phyloP scores from a whole-genome alignment of 2,329 filamentous ascomycete species.

The Aureobasidium sp. region DNA sequence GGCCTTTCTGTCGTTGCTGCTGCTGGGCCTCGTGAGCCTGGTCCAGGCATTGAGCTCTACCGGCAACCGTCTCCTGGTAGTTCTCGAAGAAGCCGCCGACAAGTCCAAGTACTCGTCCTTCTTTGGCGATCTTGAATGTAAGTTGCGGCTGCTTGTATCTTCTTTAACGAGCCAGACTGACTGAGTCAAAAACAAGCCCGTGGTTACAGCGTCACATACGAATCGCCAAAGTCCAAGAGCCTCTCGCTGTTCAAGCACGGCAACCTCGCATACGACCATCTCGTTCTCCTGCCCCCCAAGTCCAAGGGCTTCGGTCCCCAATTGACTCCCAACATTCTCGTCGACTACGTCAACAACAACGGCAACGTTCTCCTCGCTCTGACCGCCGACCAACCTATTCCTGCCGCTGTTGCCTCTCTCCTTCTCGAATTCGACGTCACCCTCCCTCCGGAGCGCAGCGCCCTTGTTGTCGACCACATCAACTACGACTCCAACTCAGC shows the following conservation, averaged over 20 bases:
- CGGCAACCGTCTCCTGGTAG: constrained; percentile 73
- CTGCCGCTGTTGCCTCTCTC: constrained; percentile 67
- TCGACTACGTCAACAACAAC: constrained; percentile 85
- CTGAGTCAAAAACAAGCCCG: constrained; percentile 51
- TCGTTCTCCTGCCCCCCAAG: constrained; percentile 81
- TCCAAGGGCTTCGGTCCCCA: constrained; percentile 88
- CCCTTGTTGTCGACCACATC: constrained; percentile 91
- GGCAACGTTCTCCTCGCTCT: constrained; percentile 88
- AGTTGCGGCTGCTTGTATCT: constrained; percentile 13
- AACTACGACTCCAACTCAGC: constrained; percentile 76
- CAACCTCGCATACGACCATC: constrained; percentile 83
- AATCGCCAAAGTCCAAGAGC: constrained; percentile 73
- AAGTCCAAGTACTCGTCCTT: constrained; percentile 80
- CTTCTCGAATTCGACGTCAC: constrained; percentile 84
- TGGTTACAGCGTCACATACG: constrained; percentile 73
- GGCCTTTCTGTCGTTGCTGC: constrained; percentile 35
- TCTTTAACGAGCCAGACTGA: not conserved
- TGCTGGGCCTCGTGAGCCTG: constrained; percentile 59
- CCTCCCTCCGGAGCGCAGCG: constrained; percentile 77
- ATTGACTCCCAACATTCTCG: constrained; percentile 74
- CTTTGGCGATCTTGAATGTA: constrained; percentile 62
- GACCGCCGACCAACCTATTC: constrained; percentile 62
- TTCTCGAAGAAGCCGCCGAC: constrained; percentile 75
- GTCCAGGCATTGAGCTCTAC: constrained; percentile 71
- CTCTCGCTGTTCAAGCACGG: constrained; percentile 78